Percentiles rank a stretch among this genome's conserved stretches.
These are phyloP conservation scores for Colletotrichum sp. DNA, from an alignment of 2,329 filamentous ascomycete species.

Conservation along the genomic window DNA sequence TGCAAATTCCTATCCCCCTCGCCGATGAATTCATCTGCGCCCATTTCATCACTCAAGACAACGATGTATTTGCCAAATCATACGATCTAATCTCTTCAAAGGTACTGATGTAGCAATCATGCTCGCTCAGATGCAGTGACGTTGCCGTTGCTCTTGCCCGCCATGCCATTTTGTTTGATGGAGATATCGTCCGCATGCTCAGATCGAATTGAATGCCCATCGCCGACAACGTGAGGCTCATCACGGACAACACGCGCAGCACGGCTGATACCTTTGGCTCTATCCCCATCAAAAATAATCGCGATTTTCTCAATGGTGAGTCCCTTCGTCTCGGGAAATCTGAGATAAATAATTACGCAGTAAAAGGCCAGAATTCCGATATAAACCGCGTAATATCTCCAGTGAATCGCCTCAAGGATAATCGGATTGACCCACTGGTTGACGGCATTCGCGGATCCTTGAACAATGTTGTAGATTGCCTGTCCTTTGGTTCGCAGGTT, in stretches of 20 bases:
- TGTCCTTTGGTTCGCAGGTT: constrained; percentile 9
- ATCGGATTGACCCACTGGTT: constrained; percentile 44
- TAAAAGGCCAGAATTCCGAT: constrained; percentile 36
- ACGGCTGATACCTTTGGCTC: neutral
- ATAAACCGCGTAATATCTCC: constrained; percentile 47
- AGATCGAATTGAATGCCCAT: neutral
- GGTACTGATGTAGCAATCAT: neutral
- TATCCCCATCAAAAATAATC: constrained; percentile 29
- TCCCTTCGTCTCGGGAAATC: constrained; percentile 38
- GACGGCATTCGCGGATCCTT: constrained; percentile 32
- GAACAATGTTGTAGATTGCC: neutral
- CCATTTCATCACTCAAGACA: neutral
- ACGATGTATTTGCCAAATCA: fast-evolving
- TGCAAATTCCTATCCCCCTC: neutral
- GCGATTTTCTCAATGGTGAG: constrained; percentile 32
- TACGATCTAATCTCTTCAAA: neutral
- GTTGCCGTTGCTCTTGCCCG: neutral
- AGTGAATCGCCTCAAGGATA: constrained; percentile 37
- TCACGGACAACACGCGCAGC: neutral
- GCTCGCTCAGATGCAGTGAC: neutral
- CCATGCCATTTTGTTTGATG: neutral
- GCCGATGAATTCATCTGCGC: neutral
- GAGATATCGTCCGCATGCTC: neutral
- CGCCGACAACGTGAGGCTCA: neutral
- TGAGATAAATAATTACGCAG: constrained; percentile 38